phyloP scores from a whole-genome alignment of 257 asterid species.

The Solanum piurae region DNA sequence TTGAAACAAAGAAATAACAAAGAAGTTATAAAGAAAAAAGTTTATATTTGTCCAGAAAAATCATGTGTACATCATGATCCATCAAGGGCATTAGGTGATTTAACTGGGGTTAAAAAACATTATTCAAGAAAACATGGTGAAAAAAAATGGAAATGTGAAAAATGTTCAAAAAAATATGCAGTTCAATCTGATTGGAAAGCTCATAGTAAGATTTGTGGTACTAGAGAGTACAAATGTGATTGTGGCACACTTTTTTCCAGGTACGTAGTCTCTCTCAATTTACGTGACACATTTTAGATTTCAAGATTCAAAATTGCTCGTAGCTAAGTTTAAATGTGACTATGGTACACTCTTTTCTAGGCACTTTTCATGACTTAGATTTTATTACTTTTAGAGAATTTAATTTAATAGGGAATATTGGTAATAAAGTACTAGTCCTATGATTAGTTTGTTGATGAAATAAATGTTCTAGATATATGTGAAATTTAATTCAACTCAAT shows the following conservation, averaged over 20 bases:
- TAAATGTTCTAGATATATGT: neutral
- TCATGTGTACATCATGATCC: constrained; percentile 83
- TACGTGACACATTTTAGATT: too few relatives aligned
- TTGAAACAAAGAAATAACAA: constrained; percentile 66
- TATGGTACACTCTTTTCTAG: neutral
- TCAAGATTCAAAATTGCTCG: too few relatives aligned
- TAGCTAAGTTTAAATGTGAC: neutral
- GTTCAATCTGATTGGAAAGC: constrained; percentile 99
- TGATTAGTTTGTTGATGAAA: neutral
- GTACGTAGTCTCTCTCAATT: neutral
- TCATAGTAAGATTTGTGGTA: constrained; percentile 88
- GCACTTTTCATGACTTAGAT: neutral
- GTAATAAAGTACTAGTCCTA: neutral
- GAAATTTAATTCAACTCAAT: neutral
- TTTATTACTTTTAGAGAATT: neutral
- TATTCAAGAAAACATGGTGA: constrained; percentile 87
- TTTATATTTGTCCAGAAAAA: constrained; percentile 80
- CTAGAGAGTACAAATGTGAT: constrained; percentile 86
- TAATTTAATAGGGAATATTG: neutral
- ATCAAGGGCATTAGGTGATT: constrained; percentile 72
- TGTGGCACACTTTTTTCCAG: constrained; percentile 98
- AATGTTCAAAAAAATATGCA: constrained; percentile 82
- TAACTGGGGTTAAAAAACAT: constrained; percentile 82
- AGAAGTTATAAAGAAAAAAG: constrained; percentile 59
- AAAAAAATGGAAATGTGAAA: constrained; percentile 91